Evolutionary conservation across 345 rosid genomes (phyloP).

Genomic region (Atalantia buxifolia): DNA sequence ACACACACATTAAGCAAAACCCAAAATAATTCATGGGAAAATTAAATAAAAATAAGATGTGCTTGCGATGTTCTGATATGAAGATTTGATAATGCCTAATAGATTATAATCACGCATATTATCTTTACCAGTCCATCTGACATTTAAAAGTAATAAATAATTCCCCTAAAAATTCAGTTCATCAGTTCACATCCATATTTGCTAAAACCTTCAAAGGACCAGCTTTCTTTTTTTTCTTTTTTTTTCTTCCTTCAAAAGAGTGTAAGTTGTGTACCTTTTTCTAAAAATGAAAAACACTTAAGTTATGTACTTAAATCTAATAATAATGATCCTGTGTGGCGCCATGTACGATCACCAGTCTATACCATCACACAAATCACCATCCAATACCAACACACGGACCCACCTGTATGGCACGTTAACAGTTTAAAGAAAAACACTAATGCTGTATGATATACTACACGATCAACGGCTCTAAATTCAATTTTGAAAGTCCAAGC

Average conservation of each 20-base stretch:
- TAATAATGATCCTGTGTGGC: conserved; percentile 1
- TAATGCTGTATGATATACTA: not conserved
- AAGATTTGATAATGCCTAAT: not conserved
- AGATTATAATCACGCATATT: too few relatives aligned
- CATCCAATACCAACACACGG: conserved; percentile 18
- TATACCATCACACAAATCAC: not conserved
- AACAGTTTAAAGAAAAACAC: not conserved
- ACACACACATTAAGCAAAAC: not conserved
- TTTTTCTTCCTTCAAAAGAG: conserved; percentile 4
- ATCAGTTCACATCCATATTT: conserved; percentile 7
- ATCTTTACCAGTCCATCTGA: not conserved
- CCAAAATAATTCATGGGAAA: not conserved
- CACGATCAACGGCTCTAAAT: conserved; percentile 31
- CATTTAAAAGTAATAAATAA: not conserved
- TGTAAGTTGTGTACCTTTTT: not conserved
- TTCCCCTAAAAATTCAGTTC: conserved; percentile 9
- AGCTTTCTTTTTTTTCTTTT: not conserved
- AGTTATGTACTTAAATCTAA: not conserved
- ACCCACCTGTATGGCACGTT: conserved; percentile 8
- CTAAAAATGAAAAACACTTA: not conserved
- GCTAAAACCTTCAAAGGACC: not conserved
- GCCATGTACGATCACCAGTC: not conserved
- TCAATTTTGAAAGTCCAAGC: conserved; percentile 16
- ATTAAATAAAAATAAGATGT: not conserved
- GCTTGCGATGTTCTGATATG: not conserved